These are phyloP conservation scores for Neoboletus magnificus DNA, from an alignment of 768 basidiomycete species.

Conservation along the genomic window DNA sequence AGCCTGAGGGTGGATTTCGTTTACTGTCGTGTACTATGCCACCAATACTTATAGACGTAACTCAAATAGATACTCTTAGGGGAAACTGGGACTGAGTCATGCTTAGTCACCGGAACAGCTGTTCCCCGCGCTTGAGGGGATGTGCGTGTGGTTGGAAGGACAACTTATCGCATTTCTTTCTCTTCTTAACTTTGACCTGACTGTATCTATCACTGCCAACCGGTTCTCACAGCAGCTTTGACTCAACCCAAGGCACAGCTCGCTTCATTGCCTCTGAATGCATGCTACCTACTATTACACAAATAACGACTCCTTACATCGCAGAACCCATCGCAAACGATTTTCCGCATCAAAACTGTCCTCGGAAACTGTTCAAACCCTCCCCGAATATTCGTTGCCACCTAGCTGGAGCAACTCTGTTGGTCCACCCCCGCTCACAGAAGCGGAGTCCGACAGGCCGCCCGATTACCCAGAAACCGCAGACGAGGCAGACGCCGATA, in stretches of 20 bases:
- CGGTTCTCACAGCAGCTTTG: constrained; percentile 12
- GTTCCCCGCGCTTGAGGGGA: not conserved
- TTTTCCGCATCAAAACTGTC: constrained; percentile 56
- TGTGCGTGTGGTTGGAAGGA: constrained; percentile 1
- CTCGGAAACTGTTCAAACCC: constrained; percentile 60
- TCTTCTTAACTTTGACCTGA: constrained; percentile 9
- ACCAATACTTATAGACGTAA: no score
- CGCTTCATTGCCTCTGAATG: constrained; percentile 7
- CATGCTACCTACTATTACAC: constrained; percentile 16
- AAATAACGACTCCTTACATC: constrained; percentile 16
- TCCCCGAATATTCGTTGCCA: constrained; percentile 60
- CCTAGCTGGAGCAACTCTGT: constrained; percentile 19
- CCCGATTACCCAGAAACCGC: constrained; percentile 77
- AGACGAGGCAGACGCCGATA: constrained; percentile 74
- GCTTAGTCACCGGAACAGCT: constrained; percentile 22
- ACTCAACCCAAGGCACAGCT: constrained; percentile 3
- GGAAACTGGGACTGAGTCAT: constrained; percentile 7
- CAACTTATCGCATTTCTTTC: not conserved
- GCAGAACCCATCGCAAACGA: constrained; percentile 52
- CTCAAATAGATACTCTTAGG: not conserved
- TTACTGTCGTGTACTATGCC: not conserved
- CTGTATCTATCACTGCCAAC: constrained; percentile 1
- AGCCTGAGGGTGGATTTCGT: not conserved
- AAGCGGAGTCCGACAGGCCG: constrained; percentile 52
- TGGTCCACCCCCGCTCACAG: constrained; percentile 22